phyloP scores from a whole-genome alignment of 257 asterid species.

The Lantana camara region DNA sequence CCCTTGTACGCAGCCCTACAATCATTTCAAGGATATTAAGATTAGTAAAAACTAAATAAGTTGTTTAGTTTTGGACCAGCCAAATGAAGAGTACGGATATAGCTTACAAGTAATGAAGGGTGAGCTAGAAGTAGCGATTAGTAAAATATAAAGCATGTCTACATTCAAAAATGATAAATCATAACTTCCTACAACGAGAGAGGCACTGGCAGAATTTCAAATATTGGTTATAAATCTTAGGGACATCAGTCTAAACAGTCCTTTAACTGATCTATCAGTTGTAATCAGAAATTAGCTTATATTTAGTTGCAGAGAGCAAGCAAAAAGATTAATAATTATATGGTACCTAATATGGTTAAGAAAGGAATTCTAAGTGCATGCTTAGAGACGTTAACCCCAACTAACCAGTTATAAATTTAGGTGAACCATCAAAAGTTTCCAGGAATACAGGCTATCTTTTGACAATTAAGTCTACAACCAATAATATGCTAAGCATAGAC shows the following conservation, averaged over 20 bases:
- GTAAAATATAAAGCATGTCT: background rate
- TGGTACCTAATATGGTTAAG: background rate
- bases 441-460: background rate
- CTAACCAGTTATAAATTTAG: constrained; percentile 1
- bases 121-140: constrained; percentile 2
- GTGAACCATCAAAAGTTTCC: constrained; percentile 3
- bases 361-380: no score
- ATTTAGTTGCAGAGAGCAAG: constrained; percentile 20
- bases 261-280: constrained; percentile 10
- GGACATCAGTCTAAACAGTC: constrained; percentile 1
- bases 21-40: constrained; percentile 27
- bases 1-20: constrained; percentile 99
- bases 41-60: constrained; percentile 25
- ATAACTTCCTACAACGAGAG: background rate
- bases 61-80: constrained; percentile 12
- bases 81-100: constrained; percentile 9
- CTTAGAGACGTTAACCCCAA: background rate
- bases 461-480: background rate
- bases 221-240: background rate
- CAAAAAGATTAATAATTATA: background rate
- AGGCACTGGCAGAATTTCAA: background rate
- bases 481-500: constrained; percentile 3
- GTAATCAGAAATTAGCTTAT: background rate
- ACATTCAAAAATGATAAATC: background rate
- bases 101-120: constrained; percentile 5